Evolutionary conservation across 2,329 filamentous ascomycete species (phyloP).

Genomic region (Fusarium scirpi): DNA sequence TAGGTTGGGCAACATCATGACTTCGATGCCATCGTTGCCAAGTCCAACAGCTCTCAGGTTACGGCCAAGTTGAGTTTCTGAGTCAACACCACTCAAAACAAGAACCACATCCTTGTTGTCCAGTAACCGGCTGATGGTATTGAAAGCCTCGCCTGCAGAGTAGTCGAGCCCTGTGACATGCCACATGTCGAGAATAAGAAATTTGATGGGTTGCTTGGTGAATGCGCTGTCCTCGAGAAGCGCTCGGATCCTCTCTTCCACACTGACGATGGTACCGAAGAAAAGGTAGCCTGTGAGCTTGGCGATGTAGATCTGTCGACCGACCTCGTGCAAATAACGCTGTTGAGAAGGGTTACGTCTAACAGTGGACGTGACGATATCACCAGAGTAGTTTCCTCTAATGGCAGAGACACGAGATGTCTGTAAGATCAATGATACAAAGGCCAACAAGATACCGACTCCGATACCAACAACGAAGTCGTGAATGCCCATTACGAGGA

Average conservation of each 20-base stretch:
- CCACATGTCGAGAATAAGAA: slow-evolving; percentile 87
- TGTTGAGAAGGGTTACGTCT: slow-evolving; percentile 90
- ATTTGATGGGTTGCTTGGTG: slow-evolving; percentile 81
- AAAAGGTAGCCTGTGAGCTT: slow-evolving; percentile 97
- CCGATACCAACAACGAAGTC: slow-evolving; percentile 97
- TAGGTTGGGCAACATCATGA: slow-evolving; percentile 86
- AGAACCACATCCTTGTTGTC: slow-evolving; percentile 81
- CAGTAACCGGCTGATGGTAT: slow-evolving; percentile 87
- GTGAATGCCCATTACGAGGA: slow-evolving; percentile 94
- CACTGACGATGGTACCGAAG: slow-evolving; percentile 96
- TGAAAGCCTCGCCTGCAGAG: slow-evolving; percentile 95
- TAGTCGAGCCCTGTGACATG: slow-evolving; percentile 95
- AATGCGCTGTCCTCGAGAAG: slow-evolving; percentile 88
- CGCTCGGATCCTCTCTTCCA: slow-evolving; percentile 87
- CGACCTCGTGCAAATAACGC: slow-evolving; percentile 85
- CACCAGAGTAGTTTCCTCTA: slow-evolving; percentile 88
- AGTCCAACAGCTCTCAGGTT: slow-evolving; percentile 88
- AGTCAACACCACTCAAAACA: slow-evolving; percentile 84
- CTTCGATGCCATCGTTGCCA: slow-evolving; percentile 76
- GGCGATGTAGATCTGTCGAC: slow-evolving; percentile 88
- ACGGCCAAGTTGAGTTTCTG: slow-evolving; percentile 79
- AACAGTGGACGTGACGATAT: slow-evolving; percentile 91
- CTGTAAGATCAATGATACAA: slow-evolving; percentile 90
- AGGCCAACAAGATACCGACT: slow-evolving; percentile 90
- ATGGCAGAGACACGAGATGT: slow-evolving; percentile 91